phyloP scores from a whole-genome alignment of 306 rosid species.

The Carpinus fangiana region DNA sequence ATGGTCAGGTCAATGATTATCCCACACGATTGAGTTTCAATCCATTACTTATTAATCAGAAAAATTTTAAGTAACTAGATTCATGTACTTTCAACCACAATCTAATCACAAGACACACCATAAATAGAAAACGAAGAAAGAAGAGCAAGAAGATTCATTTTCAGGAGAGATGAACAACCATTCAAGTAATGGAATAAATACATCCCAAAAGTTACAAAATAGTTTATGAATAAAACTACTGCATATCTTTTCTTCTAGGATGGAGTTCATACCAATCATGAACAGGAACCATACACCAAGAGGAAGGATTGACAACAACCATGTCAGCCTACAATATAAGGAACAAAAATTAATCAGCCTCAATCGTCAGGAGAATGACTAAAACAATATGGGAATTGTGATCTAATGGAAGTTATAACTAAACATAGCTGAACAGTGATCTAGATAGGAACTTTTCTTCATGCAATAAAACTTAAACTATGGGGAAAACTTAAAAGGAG shows the following conservation, averaged over 20 bases:
- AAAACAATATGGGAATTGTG: neutral
- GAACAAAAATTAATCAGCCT: constrained; percentile 37
- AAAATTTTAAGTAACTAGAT: neutral
- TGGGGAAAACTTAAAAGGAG: constrained; percentile 6
- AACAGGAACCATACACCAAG: constrained; percentile 79
- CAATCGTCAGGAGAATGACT: neutral
- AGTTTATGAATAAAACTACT: constrained; percentile 3
- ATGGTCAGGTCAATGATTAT: neutral
- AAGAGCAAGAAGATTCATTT: neutral
- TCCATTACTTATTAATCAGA: neutral
- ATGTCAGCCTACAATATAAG: constrained; percentile 68
- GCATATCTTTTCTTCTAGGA: constrained; percentile 5
- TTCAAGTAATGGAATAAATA: constrained; percentile 3
- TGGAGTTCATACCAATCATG: constrained; percentile 63
- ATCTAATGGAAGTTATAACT: neutral
- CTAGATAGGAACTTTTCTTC: neutral
- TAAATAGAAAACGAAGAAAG: neutral
- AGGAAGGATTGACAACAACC: constrained; percentile 70
- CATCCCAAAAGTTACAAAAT: constrained; percentile 1
- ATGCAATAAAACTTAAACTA: neutral
- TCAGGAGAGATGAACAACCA: neutral
- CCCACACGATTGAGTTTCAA: neutral
- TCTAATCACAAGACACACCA: neutral
- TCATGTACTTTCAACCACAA: neutral
- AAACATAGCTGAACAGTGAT: neutral